These are phyloP conservation scores for Pleurotus eryngii DNA, from an alignment of 768 basidiomycete species.

Conservation along the genomic window DNA sequence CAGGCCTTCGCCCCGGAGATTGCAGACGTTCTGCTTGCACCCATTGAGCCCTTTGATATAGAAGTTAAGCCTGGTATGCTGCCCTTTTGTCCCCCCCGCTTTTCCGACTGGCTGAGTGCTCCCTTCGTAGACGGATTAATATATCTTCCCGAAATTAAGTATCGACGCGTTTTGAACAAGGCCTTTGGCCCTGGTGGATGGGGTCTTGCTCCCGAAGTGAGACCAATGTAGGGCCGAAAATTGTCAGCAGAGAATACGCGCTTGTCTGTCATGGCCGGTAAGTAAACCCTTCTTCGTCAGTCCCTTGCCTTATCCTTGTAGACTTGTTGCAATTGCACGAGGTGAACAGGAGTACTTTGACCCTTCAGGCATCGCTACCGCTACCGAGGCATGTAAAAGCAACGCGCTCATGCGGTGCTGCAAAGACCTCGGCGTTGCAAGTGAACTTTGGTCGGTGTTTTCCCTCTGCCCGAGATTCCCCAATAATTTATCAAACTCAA, in stretches of 20 bases:
- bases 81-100: background rate
- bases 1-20: constrained; percentile 77
- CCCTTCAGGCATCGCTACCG: constrained; percentile 84
- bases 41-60: constrained; percentile 73
- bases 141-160: constrained; percentile 97
- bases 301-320: constrained; percentile 23
- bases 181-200: constrained; percentile 97
- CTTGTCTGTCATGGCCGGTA: constrained; percentile 90
- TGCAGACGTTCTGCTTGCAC: constrained; percentile 68
- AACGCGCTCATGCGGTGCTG: constrained; percentile 98
- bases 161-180: constrained; percentile 84
- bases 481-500: background rate
- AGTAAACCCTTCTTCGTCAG: constrained; percentile 19
- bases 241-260: constrained; percentile 93
- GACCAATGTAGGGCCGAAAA: constrained; percentile 82
- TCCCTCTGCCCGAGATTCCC: background rate
- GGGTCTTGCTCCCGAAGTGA: constrained; percentile 92
- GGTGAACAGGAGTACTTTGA: constrained; percentile 98
- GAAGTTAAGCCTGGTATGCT: constrained; percentile 90
- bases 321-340: constrained; percentile 85
- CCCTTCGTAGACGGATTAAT: constrained; percentile 72
- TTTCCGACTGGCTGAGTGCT: background rate
- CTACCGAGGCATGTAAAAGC: constrained; percentile 92
- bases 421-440: constrained; percentile 94
- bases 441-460: constrained; percentile 83